Conservation (phyloP, 2,329 filamentous ascomycete genomes). For the Cladosporium sp. region DNA sequence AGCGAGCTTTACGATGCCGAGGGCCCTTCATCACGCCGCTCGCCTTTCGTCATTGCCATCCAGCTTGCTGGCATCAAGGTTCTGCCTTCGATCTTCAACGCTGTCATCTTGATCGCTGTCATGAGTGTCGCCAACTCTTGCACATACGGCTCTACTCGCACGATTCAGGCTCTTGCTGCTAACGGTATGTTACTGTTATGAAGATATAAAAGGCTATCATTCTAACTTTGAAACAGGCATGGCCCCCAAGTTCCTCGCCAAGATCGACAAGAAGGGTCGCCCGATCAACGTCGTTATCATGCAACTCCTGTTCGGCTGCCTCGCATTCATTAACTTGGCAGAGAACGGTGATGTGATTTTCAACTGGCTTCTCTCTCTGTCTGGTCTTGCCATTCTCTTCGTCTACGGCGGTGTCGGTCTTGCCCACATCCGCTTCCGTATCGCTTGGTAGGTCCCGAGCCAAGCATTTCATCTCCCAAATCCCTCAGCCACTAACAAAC, state of each 20-base stretch:
- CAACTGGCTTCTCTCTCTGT: conserved; percentile 72
- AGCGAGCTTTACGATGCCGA: conserved; percentile 26
- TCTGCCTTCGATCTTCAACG: conserved; percentile 65
- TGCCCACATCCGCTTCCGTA: conserved; percentile 85
- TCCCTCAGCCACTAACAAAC: neutral
- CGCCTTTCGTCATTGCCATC: conserved; percentile 66
- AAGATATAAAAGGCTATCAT: neutral
- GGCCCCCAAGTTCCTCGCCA: conserved; percentile 56
- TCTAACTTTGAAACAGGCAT: conserved; percentile 49
- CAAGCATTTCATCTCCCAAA: neutral
- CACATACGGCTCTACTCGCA: conserved; percentile 67
- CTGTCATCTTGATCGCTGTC: conserved; percentile 61
- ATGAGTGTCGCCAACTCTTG: conserved; percentile 58
- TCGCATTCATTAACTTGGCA: conserved; percentile 66
- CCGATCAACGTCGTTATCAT: conserved; percentile 67
- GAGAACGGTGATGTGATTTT: conserved; percentile 69
- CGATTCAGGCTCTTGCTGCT: conserved; percentile 74
- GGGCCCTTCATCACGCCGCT: conserved; percentile 40
- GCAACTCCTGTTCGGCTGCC: conserved; percentile 66
- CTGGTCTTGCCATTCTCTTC: conserved; percentile 71
- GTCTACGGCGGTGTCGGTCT: conserved; percentile 77
- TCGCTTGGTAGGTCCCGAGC: conserved; percentile 50
- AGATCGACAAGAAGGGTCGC: conserved; percentile 76
- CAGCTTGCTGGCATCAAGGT: conserved; percentile 58
- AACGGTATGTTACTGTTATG: neutral